These are phyloP conservation scores for Polysphondylium violaceum DNA, from an alignment of 78 protist genomes.

Conservation along the genomic window DNA sequence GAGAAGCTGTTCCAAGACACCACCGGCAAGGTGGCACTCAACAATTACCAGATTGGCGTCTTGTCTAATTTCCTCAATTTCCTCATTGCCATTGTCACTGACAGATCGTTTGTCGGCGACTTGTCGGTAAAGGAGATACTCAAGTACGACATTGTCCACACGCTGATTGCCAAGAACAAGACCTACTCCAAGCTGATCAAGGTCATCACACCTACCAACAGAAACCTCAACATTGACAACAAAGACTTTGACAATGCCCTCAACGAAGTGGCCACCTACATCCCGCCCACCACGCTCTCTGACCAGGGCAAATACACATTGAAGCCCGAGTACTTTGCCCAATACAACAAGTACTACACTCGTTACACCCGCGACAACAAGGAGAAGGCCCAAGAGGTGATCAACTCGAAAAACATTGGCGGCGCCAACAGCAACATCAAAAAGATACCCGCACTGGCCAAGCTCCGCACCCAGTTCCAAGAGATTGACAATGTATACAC, in stretches of 20 bases:
- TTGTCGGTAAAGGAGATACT: background rate
- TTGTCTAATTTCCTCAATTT: background rate
- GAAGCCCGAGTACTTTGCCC: background rate
- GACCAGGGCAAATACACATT: constrained; percentile 21
- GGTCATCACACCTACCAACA: background rate
- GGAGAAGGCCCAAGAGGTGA: constrained; percentile 19
- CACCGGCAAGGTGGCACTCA: background rate
- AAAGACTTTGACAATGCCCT: constrained; percentile 5
- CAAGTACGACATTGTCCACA: constrained; percentile 21
- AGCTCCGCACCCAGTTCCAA: constrained; percentile 7
- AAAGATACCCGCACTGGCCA: background rate
- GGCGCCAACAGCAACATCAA: background rate
- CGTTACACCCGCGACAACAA: constrained; percentile 7
- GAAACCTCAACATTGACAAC: background rate
- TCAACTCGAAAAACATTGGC: background rate
- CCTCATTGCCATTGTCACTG: constrained; percentile 17
- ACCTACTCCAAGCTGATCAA: constrained; percentile 3
- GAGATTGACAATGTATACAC: background rate
- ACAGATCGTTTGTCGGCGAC: background rate
- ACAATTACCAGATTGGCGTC: constrained; percentile 10
- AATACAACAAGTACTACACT: constrained; percentile 36
- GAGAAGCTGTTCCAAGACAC: background rate
- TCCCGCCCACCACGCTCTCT: constrained; percentile 8
- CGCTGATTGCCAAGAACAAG: background rate
- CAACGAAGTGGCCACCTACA: constrained; percentile 5